phyloP scores from a whole-genome alignment of 2,329 filamentous ascomycete genomes.

The Colletotrichum viniferum region DNA sequence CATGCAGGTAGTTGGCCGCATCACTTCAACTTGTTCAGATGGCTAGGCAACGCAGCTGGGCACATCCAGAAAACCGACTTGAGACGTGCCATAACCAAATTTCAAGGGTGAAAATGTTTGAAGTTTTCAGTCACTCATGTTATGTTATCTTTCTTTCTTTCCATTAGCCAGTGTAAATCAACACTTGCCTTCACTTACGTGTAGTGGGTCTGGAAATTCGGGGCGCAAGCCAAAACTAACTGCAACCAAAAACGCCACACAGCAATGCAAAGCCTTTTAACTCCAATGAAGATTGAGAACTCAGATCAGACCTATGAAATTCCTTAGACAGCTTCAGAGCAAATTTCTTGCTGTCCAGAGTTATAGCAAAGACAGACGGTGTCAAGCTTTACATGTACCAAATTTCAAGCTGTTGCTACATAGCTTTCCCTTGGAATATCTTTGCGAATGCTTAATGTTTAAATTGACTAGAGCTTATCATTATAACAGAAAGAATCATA shows the following conservation, averaged over 20 bases:
- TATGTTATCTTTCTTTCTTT: not conserved
- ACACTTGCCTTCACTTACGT: not conserved
- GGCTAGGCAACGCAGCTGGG: not conserved
- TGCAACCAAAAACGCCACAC: not conserved
- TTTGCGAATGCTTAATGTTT: too few species aligned
- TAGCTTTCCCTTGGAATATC: not conserved
- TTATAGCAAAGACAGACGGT: not conserved
- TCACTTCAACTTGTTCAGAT: not conserved
- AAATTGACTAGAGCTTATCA: too few species aligned
- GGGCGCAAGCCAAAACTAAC: not conserved
- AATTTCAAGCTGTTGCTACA: not conserved
- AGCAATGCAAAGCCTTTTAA: not conserved
- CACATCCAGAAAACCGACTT: not conserved
- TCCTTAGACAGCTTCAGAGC: not conserved
- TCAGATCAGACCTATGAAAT: fast-evolving
- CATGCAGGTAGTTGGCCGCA: not conserved
- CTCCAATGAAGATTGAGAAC: not conserved
- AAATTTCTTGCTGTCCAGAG: not conserved
- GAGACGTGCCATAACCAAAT: not conserved
- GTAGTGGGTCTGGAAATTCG: not conserved
- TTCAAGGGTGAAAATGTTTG: not conserved
- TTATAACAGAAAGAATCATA: too few species aligned
- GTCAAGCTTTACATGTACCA: fast-evolving
- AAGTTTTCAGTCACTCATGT: not conserved
- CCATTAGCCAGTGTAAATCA: fast-evolving